Percentiles rank a stretch among this genome's conserved stretches.
Evolutionary conservation across 768 basidiomycete species (phyloP).

Genomic region (Mycena polygramma): DNA sequence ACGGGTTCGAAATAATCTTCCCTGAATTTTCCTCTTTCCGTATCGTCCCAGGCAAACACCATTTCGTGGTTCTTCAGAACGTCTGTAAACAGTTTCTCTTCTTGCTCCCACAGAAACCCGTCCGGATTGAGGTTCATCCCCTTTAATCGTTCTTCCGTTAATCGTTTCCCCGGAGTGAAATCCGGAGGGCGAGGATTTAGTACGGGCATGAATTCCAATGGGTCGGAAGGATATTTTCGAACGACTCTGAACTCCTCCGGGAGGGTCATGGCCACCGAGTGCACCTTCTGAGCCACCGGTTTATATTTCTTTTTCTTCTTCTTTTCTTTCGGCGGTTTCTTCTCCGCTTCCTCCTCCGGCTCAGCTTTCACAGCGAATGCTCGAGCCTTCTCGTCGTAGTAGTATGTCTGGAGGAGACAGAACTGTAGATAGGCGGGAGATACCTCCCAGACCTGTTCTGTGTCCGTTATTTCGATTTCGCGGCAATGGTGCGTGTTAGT

Average conservation of each 20-base stretch:
- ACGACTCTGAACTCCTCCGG: constrained; percentile 5
- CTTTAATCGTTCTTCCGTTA: too few species aligned
- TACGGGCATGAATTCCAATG: too few species aligned
- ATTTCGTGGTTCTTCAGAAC: background rate
- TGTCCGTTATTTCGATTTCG: background rate
- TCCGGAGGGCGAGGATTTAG: too few species aligned
- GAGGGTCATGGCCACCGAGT: background rate
- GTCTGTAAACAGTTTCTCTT: background rate
- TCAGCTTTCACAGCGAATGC: background rate
- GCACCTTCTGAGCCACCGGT: background rate
- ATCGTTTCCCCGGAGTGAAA: too few species aligned
- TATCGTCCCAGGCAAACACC: constrained; percentile 36
- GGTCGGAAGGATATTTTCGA: constrained; percentile 1
- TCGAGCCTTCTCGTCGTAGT: background rate
- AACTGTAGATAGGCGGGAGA: background rate
- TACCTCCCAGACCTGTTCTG: constrained; percentile 1
- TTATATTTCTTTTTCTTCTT: constrained; percentile 14
- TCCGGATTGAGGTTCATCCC: background rate
- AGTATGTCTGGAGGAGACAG: background rate
- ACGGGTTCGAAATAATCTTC: constrained; percentile 39
- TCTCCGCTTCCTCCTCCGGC: background rate
- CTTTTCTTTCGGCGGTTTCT: background rate
- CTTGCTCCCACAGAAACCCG: background rate
- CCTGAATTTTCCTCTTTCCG: constrained; percentile 33
- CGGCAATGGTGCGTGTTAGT: constrained; percentile 1